Evolutionary conservation across 805 yeast species (phyloP).

Genomic region (Nakazawaea siamensis): DNA sequence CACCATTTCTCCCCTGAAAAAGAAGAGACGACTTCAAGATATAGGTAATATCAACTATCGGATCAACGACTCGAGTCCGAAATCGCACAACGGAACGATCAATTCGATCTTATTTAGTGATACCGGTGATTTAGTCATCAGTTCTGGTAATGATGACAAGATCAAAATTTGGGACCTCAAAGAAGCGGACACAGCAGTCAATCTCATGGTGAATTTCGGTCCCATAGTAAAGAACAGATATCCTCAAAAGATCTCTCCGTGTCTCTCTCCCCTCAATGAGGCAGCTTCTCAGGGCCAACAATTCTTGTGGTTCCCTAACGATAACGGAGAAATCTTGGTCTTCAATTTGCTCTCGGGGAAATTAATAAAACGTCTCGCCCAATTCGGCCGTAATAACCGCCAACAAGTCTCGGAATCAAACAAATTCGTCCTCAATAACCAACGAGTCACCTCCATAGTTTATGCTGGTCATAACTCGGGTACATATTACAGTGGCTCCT

Average conservation of each 20-base stretch:
- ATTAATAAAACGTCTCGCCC: conserved; percentile 45
- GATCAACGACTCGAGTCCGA: conserved; percentile 18
- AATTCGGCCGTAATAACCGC: not conserved
- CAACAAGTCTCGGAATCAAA: conserved; percentile 8
- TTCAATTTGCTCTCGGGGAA: conserved; percentile 56
- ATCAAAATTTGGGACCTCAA: conserved; percentile 73
- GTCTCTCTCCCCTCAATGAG: conserved; percentile 46
- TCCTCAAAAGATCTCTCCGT: conserved; percentile 47
- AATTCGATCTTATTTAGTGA: conserved; percentile 76
- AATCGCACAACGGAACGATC: conserved; percentile 72
- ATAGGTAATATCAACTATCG: conserved; percentile 9
- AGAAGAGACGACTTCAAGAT: conserved; percentile 5
- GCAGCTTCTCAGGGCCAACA: conserved; percentile 41
- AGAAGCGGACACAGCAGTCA: conserved; percentile 29
- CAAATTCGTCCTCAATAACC: conserved; percentile 1
- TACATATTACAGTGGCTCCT: conserved; percentile 51
- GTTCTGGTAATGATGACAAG: conserved; percentile 76
- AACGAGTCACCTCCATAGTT: conserved; percentile 43
- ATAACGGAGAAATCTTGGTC: conserved; percentile 61
- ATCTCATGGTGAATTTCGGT: conserved; percentile 67
- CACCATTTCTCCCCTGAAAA: conserved; percentile 15
- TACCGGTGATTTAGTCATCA: conserved; percentile 50
- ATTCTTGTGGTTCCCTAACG: conserved; percentile 64
- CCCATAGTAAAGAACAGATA: conserved; percentile 64
- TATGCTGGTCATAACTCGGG: conserved; percentile 35